Base-by-base conservation (phyloP, 2,329 filamentous ascomycete genomes). In the Trichophyton schoenleinii region DNA sequence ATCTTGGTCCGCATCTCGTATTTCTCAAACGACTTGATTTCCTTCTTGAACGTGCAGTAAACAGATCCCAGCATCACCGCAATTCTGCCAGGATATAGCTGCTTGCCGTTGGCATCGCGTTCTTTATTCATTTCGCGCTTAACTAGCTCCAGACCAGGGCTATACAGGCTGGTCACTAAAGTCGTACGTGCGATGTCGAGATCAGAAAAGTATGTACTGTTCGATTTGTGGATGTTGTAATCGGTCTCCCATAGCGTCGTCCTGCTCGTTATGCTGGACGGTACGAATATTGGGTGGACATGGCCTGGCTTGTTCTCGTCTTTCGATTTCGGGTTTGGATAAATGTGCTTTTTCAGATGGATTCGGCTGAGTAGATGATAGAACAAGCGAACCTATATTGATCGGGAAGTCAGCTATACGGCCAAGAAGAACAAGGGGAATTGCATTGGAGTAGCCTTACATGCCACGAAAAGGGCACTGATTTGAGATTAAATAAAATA, bases 201-300 rank as follows among this genome's bases (percentile, higher is more conserved):
- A 73, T 95, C 90, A 66, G 85, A 79, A 71, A 95, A 95, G 78
- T 95, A 95, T 34, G 91, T 95, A 67, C 83, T 84, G 77, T 91
- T 89, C 64, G 85, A 86, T 72, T 91, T 91, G 80, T 92, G 88
- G 49, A 90, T 70, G 76, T 94, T 92, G 77, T 91, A 90, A 76
- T 96, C 91, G 68, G 86, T 89, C 75, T 95, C 90, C 67, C 88
- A 80, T 60, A 88, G 75, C 0, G 88, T 83, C 13, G 87, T 83
- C 69, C 85, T 83, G 5, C 86, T 83, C 44, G 79, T 77, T 15
- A 86, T 84, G 62, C 88, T 84, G 59, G 87, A 76, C 57, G 88
- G 86, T 57, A 84, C 82, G 77, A 92, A 94, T 66, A 94, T 82
- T 46, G 86, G 83, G 63, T 84, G 79, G 1, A 85, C 71, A 4